These are phyloP conservation scores for Amanita inopinata DNA, from an alignment of 768 basidiomycete species.

Conservation along the genomic window DNA sequence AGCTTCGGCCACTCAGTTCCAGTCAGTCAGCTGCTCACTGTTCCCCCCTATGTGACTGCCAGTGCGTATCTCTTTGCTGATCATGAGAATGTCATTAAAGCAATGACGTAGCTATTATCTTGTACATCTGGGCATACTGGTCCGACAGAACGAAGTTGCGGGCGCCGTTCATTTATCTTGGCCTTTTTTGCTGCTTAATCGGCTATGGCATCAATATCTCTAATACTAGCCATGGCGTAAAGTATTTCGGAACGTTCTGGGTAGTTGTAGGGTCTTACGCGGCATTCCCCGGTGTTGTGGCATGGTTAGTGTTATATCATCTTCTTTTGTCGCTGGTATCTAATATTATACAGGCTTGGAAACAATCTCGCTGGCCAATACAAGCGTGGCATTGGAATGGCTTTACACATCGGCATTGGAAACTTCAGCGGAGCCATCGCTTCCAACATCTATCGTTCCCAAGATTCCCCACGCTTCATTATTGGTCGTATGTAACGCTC, in stretches of 20 bases:
- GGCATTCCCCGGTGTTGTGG: constrained; percentile 46
- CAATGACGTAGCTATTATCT: constrained; percentile 22
- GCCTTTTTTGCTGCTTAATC: not conserved
- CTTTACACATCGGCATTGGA: constrained; percentile 57
- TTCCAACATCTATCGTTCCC: constrained; percentile 48
- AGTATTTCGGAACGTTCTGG: constrained; percentile 70
- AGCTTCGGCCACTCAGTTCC: constrained; percentile 52
- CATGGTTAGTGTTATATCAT: constrained; percentile 37
- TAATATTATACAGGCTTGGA: constrained; percentile 37
- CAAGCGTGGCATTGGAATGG: constrained; percentile 62
- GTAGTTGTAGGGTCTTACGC: constrained; percentile 56
- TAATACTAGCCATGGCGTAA: constrained; percentile 32
- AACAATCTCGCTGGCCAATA: constrained; percentile 62
- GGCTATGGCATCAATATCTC: not conserved
- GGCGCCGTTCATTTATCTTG: not conserved
- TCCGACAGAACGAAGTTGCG: constrained; percentile 41
- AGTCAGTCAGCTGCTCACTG: constrained; percentile 54
- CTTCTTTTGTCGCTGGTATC: not conserved
- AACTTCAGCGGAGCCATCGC: constrained; percentile 60
- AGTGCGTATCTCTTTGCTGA: constrained; percentile 28
- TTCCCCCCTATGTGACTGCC: constrained; percentile 57
- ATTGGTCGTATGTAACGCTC: constrained; percentile 45
- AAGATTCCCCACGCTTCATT: constrained; percentile 51
- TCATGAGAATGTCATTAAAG: not conserved
- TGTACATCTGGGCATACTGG: constrained; percentile 42